A percentile compares a stretch with the other conserved stretches of the same genome.
Conservation (phyloP, 108 stramenopile species). For the Epipyxis sp. region DNA sequence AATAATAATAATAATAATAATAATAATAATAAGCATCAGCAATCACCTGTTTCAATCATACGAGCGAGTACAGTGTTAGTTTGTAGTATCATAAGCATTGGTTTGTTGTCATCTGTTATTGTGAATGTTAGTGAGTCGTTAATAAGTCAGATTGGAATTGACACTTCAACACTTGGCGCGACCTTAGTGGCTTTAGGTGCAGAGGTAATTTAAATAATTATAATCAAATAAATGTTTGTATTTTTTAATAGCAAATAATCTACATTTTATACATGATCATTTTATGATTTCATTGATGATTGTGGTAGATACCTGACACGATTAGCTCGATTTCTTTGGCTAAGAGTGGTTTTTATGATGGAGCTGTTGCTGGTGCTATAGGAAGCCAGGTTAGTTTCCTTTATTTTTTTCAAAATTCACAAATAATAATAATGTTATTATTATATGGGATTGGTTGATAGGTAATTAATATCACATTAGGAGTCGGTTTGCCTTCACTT, state of each 20-base stretch:
- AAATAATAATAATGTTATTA: neutral
- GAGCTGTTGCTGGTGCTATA: slow-evolving; percentile 23
- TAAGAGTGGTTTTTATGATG: slow-evolving; percentile 25
- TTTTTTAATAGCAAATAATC: neutral
- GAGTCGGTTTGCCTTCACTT: slow-evolving; percentile 19
- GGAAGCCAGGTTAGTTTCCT: slow-evolving; percentile 10
- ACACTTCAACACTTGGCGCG: neutral
- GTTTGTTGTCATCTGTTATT: neutral
- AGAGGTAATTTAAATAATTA: slow-evolving; percentile 25
- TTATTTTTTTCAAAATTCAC: slow-evolving; percentile 1
- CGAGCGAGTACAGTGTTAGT: neutral
- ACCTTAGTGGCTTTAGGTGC: slow-evolving; percentile 29
- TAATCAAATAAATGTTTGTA: slow-evolving; percentile 11
- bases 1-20: too few species aligned
- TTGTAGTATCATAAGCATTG: neutral
- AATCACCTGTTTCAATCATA: too few species aligned
- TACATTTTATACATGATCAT: neutral
- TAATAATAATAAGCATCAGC: too few species aligned
- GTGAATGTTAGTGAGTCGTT: slow-evolving; percentile 7
- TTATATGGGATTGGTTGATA: slow-evolving; percentile 5
- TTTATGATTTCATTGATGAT: neutral
- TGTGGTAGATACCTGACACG: slow-evolving; percentile 29
- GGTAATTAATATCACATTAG: slow-evolving; percentile 24
- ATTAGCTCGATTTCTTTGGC: slow-evolving; percentile 23
- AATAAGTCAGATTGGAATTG: neutral